A percentile compares a stretch with the other conserved stretches of the same genome.
Evolutionary conservation across 1,284 basidiomycete species (phyloP).

Genomic region (Trametes sp.): DNA sequence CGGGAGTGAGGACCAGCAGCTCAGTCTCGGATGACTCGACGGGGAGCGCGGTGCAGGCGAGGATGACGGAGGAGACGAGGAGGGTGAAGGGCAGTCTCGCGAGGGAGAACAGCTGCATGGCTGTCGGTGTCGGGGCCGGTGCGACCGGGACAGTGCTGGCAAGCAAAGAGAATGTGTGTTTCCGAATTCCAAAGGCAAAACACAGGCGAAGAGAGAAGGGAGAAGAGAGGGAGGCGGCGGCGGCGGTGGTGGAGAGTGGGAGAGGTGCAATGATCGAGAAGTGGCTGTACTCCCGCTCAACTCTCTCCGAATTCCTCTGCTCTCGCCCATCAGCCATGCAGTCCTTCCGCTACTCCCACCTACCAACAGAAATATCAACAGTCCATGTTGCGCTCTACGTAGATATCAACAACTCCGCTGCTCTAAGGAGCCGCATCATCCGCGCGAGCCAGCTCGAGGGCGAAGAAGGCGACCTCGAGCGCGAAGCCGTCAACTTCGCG

Average conservation of each 20-base stretch:
- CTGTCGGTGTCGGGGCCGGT: constrained; percentile 18
- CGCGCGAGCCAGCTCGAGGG: constrained; percentile 68
- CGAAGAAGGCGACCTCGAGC: constrained; percentile 68
- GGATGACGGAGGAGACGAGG: constrained; percentile 45
- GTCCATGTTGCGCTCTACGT: constrained; percentile 76
- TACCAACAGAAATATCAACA: constrained; percentile 49
- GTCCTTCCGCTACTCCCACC: constrained; percentile 60
- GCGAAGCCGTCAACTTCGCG: constrained; percentile 83
- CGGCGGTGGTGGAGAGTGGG: neutral
- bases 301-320: neutral
- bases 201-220: neutral
- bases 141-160: neutral
- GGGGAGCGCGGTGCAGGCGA: constrained; percentile 48
- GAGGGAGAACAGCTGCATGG: constrained; percentile 38
- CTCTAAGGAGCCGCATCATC: constrained; percentile 72
- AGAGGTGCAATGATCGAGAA: constrained; percentile 9
- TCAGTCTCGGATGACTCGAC: constrained; percentile 44
- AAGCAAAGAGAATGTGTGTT: constrained; percentile 4
- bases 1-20: constrained; percentile 59
- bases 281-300: neutral
- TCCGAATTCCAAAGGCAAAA: neutral
- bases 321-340: constrained; percentile 50
- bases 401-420: constrained; percentile 68
- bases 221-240: neutral
- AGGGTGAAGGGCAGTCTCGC: constrained; percentile 42